phyloP scores from a whole-genome alignment of 805 yeast genomes.

The Aciculoconidium aculeatum region DNA sequence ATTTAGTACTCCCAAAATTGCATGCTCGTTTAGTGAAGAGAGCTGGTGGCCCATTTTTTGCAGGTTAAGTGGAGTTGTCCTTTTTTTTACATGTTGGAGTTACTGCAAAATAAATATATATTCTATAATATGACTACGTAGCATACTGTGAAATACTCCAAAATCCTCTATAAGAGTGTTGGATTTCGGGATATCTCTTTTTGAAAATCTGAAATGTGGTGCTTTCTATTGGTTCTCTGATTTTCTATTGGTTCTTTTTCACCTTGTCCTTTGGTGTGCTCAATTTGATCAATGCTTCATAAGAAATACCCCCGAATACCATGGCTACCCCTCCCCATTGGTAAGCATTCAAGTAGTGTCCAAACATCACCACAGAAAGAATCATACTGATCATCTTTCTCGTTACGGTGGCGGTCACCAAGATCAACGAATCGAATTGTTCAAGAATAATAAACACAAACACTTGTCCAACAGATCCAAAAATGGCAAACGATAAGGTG shows the following conservation, averaged over 20 bases:
- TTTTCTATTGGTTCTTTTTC: slow-evolving; percentile 1
- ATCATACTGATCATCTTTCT: slow-evolving; percentile 96
- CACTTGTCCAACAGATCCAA: slow-evolving; percentile 92
- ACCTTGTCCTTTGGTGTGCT: slow-evolving; percentile 3
- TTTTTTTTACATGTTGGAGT: too few species aligned
- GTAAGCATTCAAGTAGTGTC: slow-evolving; percentile 54
- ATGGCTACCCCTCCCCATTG: slow-evolving; percentile 79
- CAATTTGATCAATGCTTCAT: slow-evolving; percentile 54
- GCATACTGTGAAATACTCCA: too few species aligned
- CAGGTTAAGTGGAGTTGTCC: too few species aligned
- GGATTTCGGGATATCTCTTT: too few species aligned
- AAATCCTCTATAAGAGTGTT: too few species aligned
- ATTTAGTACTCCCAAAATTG: too few species aligned
- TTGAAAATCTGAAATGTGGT: too few species aligned
- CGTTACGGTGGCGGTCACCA: slow-evolving; percentile 92
- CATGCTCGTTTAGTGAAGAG: too few species aligned
- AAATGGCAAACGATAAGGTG: slow-evolving; percentile 58
- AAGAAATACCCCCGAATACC: slow-evolving; percentile 82
- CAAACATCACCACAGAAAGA: slow-evolving; percentile 77
- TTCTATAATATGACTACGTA: too few species aligned
- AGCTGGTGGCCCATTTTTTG: too few species aligned
- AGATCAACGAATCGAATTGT: slow-evolving; percentile 73
- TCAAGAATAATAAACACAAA: slow-evolving; percentile 84
- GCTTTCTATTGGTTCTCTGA: too few species aligned
- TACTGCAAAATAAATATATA: too few species aligned